A percentile compares a stretch with the other conserved stretches of the same genome.
These are phyloP conservation scores for Lipomyces japonicus DNA, from an alignment of 805 yeast genomes.

Conservation along the genomic window DNA sequence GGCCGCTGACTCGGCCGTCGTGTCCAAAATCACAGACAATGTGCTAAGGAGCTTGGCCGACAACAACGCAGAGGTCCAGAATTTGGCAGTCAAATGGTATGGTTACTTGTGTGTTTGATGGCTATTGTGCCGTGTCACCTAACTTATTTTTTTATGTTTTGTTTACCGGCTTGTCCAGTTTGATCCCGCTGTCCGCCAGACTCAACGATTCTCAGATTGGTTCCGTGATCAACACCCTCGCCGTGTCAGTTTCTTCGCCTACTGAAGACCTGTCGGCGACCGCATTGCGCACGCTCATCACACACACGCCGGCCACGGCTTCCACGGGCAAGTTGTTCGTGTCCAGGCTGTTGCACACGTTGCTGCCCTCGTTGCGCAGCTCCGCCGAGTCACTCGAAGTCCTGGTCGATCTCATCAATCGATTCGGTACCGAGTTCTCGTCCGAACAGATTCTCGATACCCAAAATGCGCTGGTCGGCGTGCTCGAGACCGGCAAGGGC, in stretches of 20 bases:
- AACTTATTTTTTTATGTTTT: background rate
- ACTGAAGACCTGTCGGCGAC: conserved; percentile 40
- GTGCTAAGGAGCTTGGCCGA: conserved; percentile 52
- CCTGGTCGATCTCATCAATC: conserved; percentile 51
- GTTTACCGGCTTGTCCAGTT: background rate
- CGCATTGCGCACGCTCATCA: conserved; percentile 38
- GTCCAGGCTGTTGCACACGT: conserved; percentile 31
- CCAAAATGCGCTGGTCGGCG: conserved; percentile 37
- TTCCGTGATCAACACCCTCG: conserved; percentile 34
- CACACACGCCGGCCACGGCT: conserved; percentile 29
- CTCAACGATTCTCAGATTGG: conserved; percentile 31
- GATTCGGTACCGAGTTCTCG: conserved; percentile 46
- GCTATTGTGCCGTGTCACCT: no score
- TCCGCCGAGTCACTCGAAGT: conserved; percentile 60
- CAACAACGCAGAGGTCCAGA: conserved; percentile 66
- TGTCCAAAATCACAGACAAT: conserved; percentile 39
- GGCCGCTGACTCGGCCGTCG: conserved; percentile 23
- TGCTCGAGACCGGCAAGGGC: conserved; percentile 43
- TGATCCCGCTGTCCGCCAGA: conserved; percentile 27
- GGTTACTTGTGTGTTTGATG: conserved; percentile 27
- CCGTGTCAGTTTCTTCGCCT: conserved; percentile 34
- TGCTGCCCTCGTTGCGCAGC: conserved; percentile 18
- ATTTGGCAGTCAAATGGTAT: conserved; percentile 63
- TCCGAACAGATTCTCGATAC: conserved; percentile 38
- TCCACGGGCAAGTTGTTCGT: conserved; percentile 32